Evolutionary conservation across 2,329 filamentous ascomycete genomes (phyloP).

Genomic region (Microcyclosporella mali): DNA sequence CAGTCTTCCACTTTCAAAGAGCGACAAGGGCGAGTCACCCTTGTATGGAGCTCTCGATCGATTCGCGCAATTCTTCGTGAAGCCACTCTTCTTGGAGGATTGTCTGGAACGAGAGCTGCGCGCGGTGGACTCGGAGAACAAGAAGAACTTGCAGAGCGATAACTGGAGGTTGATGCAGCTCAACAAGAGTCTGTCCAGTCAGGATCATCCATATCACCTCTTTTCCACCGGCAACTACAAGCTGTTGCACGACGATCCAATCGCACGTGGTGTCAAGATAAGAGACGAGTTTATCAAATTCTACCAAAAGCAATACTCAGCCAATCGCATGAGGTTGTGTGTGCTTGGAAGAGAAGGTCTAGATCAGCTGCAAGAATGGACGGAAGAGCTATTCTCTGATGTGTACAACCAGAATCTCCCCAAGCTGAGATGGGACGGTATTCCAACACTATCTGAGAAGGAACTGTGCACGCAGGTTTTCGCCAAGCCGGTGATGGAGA

Average conservation of each 20-base stretch:
- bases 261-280: slow-evolving; percentile 73
- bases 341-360: slow-evolving; percentile 75
- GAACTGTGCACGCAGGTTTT: slow-evolving; percentile 68
- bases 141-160: slow-evolving; percentile 93
- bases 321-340: slow-evolving; percentile 88
- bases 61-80: slow-evolving; percentile 90
- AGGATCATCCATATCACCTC: slow-evolving; percentile 79
- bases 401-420: slow-evolving; percentile 76
- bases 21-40: slow-evolving; percentile 45
- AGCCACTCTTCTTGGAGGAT: slow-evolving; percentile 76
- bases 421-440: slow-evolving; percentile 59
- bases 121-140: slow-evolving; percentile 92
- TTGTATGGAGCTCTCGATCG: slow-evolving; percentile 79
- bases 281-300: slow-evolving; percentile 90
- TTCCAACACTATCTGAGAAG: slow-evolving; percentile 53
- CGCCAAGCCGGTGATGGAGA: slow-evolving; percentile 87
- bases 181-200: slow-evolving; percentile 81
- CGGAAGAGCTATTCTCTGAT: slow-evolving; percentile 71
- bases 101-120: slow-evolving; percentile 81
- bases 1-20: slow-evolving; percentile 31
- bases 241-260: slow-evolving; percentile 75
- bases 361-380: slow-evolving; percentile 78
- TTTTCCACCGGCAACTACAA: slow-evolving; percentile 88
- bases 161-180: slow-evolving; percentile 82
- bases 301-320: slow-evolving; percentile 81